These are phyloP conservation scores for Kwoniella botswanensis DNA, from an alignment of 768 basidiomycete genomes.

Conservation along the genomic window DNA sequence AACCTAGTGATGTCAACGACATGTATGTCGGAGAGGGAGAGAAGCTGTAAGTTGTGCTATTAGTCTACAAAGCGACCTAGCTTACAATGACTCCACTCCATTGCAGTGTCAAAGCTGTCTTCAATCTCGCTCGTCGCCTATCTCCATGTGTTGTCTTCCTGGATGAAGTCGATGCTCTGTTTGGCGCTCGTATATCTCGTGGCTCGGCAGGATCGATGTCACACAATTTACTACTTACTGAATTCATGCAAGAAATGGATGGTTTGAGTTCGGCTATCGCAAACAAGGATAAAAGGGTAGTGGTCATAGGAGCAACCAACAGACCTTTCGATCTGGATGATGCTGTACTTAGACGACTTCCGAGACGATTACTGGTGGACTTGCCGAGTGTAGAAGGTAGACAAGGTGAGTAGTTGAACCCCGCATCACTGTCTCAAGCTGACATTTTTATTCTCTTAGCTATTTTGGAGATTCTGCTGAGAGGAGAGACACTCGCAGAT, in stretches of 20 bases:
- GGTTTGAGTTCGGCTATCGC: constrained; percentile 70
- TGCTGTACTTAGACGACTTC: constrained; percentile 85
- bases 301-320: constrained; percentile 94
- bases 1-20: constrained; percentile 91
- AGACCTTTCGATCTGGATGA: constrained; percentile 65
- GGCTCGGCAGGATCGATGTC: constrained; percentile 80
- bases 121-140: constrained; percentile 79
- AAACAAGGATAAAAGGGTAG: constrained; percentile 76
- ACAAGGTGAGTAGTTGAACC: constrained; percentile 64
- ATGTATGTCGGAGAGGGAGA: constrained; percentile 63
- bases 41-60: constrained; percentile 45
- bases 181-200: constrained; percentile 79
- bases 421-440: not conserved
- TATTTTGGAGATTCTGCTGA: constrained; percentile 82
- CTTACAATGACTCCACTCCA: constrained; percentile 8
- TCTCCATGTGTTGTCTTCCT: constrained; percentile 93
- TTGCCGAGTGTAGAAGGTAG: constrained; percentile 84
- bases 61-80: not conserved
- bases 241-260: constrained; percentile 77
- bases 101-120: constrained; percentile 75
- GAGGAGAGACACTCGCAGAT: constrained; percentile 70
- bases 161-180: constrained; percentile 92
- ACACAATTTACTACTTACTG: constrained; percentile 72
- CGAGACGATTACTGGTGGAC: constrained; percentile 84
- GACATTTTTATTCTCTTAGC: constrained; percentile 62